Base-by-base conservation (phyloP, 1,284 basidiomycete species). In the Gomphus sp. region DNA sequence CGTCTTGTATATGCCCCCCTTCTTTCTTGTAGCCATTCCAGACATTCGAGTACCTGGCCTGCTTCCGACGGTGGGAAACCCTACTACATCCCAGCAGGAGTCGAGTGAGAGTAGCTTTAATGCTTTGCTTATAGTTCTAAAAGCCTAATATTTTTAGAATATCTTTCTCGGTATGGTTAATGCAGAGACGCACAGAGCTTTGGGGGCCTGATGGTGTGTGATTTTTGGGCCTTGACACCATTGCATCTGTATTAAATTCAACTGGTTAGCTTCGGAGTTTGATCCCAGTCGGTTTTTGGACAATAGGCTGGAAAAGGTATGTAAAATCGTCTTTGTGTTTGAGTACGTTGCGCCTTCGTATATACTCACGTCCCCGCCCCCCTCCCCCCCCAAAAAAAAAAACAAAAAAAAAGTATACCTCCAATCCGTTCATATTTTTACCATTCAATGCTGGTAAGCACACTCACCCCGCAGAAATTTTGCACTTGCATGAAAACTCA, bases 131-230 rank as follows among this genome's bases (percentile, higher is more conserved):
- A 55, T 33, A 22, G n/a, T 61, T 11, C 16, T 58, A n/a, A 6
- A 34, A 36, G 41, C 59, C 22, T 37, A 60, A 11, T 57, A 47
- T 28, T 31, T 34, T 4, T 45, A 59, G 62, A 54, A n/a, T 58
- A 18, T 53, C 66, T 0, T 86, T 82, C 64, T 81, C 78, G 0
- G 78, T 83, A 6, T 74, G 82, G 60, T 63, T 81, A 56, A 84
- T 85, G 81, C 85, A 86, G 36, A 72, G 84, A 37, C 74, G 81
- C 22, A 76, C 71, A 54, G 81, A 85, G 60, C 72, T 85, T 0
- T 87, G 85, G 85, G 84, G 84, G 5, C 80, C 82, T 0, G 82
- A 84, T 64, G 84, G 64, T 31, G 14, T 31, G 34, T 52, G 11
- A n/a, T 22, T 34, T n/a, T 22, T 2, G 4, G 16, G 9, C 9